These are phyloP conservation scores for Melocanna baccifera DNA, from an alignment of 176 grass and related monocot species.

Conservation along the genomic window DNA sequence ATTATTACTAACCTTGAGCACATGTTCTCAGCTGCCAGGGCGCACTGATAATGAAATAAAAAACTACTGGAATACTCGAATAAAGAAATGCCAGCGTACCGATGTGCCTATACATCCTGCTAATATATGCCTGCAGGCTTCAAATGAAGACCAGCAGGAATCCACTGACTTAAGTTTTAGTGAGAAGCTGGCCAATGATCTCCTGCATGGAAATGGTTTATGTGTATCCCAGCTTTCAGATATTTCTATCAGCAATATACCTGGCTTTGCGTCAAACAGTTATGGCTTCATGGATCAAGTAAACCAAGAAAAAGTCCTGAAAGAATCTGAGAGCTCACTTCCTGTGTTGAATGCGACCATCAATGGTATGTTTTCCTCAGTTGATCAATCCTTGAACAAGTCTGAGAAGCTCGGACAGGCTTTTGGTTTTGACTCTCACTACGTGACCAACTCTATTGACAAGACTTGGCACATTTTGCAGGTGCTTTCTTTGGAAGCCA, in stretches of 20 bases:
- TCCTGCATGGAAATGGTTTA: constrained; percentile 40
- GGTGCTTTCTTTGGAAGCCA: constrained; percentile 45
- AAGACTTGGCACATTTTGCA: constrained; percentile 37
- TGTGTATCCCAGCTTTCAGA: constrained; percentile 40
- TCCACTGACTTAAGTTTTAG: constrained; percentile 20
- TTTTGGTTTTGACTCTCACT: constrained; percentile 39
- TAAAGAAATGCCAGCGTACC: constrained; percentile 73
- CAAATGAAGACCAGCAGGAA: constrained; percentile 49
- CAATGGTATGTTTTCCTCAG: constrained; percentile 34
- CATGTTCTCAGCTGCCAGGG: constrained; percentile 77
- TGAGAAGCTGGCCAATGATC: constrained; percentile 47
- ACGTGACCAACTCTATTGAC: constrained; percentile 32
- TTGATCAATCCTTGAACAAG: constrained; percentile 43
- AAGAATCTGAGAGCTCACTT: constrained; percentile 55
- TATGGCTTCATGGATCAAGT: constrained; percentile 52
- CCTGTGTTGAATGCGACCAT: constrained; percentile 34
- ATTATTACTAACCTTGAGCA: constrained; percentile 23
- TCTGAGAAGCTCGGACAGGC: constrained; percentile 33
- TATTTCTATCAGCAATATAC: constrained; percentile 42
- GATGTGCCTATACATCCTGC: constrained; percentile 41
- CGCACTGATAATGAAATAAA: constrained; percentile 99
- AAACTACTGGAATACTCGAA: constrained; percentile 97
- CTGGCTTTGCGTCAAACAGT: constrained; percentile 40
- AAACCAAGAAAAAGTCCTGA: constrained; percentile 27
- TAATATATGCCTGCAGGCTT: constrained; percentile 42